Percentiles rank a stretch among this genome's conserved stretches.
Evolutionary conservation across 495 filamentous ascomycete species (phyloP).

Genomic region (Mytilinidion resinicola): DNA sequence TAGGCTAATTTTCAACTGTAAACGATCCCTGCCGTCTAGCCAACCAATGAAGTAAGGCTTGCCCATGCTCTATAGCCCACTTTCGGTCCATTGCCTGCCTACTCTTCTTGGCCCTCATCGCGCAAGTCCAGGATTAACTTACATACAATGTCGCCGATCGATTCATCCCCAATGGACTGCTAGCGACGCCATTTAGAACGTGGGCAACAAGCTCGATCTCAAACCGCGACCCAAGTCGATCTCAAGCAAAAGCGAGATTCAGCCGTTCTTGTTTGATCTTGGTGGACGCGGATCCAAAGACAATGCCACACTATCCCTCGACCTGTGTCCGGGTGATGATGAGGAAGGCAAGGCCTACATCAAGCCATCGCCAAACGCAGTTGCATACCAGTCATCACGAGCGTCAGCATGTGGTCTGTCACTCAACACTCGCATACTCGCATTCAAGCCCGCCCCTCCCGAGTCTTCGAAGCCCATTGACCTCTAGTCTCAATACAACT

Average conservation of each 20-base stretch:
- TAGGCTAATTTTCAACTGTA: background rate
- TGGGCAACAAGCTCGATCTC: slow-evolving; percentile 69
- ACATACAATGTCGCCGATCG: slow-evolving; percentile 74
- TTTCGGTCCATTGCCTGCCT: no score
- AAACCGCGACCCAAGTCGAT: slow-evolving; percentile 58
- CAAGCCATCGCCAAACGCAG: slow-evolving; percentile 74
- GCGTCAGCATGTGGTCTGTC: slow-evolving; percentile 88
- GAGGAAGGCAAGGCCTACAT: slow-evolving; percentile 54
- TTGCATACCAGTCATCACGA: slow-evolving; percentile 87
- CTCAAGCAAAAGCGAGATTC: slow-evolving; percentile 55
- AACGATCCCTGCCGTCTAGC: no score
- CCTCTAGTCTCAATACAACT: slow-evolving; percentile 94
- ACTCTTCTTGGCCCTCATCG: no score
- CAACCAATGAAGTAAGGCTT: no score
- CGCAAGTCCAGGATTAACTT: slow-evolving; percentile 83
- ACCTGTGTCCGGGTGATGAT: slow-evolving; percentile 64
- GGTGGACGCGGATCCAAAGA: slow-evolving; percentile 60
- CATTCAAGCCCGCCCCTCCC: slow-evolving; percentile 94
- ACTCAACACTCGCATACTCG: slow-evolving; percentile 91
- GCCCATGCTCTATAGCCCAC: no score
- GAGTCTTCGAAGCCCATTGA: slow-evolving; percentile 98
- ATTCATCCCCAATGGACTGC: slow-evolving; percentile 90
- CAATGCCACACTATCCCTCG: slow-evolving; percentile 70
- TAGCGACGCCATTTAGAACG: slow-evolving; percentile 78
- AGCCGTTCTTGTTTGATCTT: slow-evolving; percentile 61